Percentiles rank a stretch among this genome's conserved stretches.
phyloP scores from a whole-genome alignment of 805 yeast genomes.

The Saturnispora bothae region DNA sequence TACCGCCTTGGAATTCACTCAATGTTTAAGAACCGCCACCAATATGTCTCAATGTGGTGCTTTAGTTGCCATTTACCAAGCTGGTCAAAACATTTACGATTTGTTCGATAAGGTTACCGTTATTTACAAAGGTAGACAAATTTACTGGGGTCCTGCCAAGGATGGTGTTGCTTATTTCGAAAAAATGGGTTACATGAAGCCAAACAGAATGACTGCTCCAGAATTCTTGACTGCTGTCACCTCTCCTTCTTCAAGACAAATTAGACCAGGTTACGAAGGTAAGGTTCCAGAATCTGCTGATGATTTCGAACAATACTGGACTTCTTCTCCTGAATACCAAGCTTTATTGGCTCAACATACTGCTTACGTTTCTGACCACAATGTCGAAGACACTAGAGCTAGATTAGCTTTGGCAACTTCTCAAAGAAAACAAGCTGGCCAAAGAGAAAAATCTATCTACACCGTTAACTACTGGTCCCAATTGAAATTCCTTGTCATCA shows the following conservation, averaged over 20 bases:
- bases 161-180: constrained; percentile 45
- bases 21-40: constrained; percentile 53
- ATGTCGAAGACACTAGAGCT: constrained; percentile 30
- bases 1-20: constrained; percentile 55
- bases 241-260: constrained; percentile 48
- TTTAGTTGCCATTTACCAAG: constrained; percentile 57
- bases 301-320: constrained; percentile 53
- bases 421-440: constrained; percentile 30
- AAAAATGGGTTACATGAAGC: constrained; percentile 57
- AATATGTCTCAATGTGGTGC: constrained; percentile 47
- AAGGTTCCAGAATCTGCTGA: constrained; percentile 45
- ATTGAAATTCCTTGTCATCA: constrained; percentile 38
- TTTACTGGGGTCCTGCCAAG: constrained; percentile 46
- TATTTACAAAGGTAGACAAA: constrained; percentile 51
- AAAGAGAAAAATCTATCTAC: constrained; percentile 27
- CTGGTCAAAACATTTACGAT: constrained; percentile 54
- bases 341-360: constrained; percentile 28
- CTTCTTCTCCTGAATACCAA: constrained; percentile 44
- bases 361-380: constrained; percentile 29
- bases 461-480: constrained; percentile 38
- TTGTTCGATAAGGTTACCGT: constrained; percentile 52
- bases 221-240: constrained; percentile 61
- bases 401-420: constrained; percentile 33
- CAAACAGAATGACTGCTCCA: constrained; percentile 58
- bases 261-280: constrained; percentile 41